Evolutionary conservation across 2,329 filamentous ascomycete genomes (phyloP).

Genomic region (Didymella exigua): DNA sequence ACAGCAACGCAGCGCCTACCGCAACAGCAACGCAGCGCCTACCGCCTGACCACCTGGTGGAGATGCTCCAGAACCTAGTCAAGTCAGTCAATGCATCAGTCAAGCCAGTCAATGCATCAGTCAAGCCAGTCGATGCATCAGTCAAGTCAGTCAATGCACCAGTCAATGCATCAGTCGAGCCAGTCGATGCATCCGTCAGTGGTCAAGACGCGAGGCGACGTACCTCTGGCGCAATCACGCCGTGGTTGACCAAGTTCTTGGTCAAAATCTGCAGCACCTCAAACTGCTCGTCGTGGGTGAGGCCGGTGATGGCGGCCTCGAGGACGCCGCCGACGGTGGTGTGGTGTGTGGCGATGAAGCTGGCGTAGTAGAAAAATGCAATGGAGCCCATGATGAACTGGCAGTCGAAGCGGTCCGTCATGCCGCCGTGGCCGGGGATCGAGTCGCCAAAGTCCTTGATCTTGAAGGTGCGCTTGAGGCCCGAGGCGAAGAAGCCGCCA

Average conservation of each 20-base stretch:
- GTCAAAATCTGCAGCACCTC: constrained; percentile 70
- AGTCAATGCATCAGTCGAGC: too few relatives aligned
- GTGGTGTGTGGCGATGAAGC: constrained; percentile 90
- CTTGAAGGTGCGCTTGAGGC: constrained; percentile 97
- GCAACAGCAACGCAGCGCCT: too few relatives aligned
- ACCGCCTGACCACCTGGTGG: neutral
- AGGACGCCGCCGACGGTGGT: constrained; percentile 84
- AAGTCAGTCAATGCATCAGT: neutral
- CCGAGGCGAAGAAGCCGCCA: constrained; percentile 96
- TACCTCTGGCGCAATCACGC: constrained; percentile 59
- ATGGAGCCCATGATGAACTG: constrained; percentile 99
- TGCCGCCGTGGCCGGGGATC: constrained; percentile 95
- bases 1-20: too few relatives aligned
- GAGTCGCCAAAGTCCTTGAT: constrained; percentile 99
- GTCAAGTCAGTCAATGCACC: neutral
- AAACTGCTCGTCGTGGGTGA: constrained; percentile 85
- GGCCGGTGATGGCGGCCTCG: constrained; percentile 87
- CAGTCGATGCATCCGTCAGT: neutral
- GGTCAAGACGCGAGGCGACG: neutral
- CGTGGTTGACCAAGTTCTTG: constrained; percentile 69
- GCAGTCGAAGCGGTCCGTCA: constrained; percentile 99
- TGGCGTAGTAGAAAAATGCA: constrained; percentile 97
- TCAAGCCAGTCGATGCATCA: too few relatives aligned
- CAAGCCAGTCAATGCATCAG: neutral
- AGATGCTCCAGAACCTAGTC: neutral